Evolutionary conservation across 805 yeast genomes (phyloP).

Genomic region (Saccharomycopsis fermentans): DNA sequence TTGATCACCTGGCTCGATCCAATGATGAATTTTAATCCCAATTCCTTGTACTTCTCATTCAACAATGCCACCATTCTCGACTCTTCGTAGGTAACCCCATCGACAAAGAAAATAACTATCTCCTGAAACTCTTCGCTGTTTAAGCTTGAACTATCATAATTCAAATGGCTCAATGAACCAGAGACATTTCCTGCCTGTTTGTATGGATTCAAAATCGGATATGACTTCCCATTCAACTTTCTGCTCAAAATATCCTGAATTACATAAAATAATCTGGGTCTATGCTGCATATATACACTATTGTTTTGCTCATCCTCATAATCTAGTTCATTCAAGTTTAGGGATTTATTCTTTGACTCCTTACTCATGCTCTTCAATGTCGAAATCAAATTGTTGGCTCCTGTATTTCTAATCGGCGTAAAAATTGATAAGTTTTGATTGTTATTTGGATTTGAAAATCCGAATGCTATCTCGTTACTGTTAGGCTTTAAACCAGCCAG

Average conservation of each 20-base stretch:
- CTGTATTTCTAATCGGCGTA: slow-evolving; percentile 9
- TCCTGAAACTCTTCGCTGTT: slow-evolving; percentile 42
- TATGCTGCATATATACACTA: slow-evolving; percentile 85
- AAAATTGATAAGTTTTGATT: slow-evolving; percentile 10
- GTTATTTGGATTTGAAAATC: slow-evolving; percentile 3
- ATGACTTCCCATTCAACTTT: slow-evolving; percentile 29
- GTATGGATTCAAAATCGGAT: slow-evolving; percentile 35
- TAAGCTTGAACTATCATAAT: slow-evolving; percentile 14
- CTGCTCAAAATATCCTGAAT: slow-evolving; percentile 33
- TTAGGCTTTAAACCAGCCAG: not conserved
- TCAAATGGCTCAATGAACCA: slow-evolving; percentile 7
- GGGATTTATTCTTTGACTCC: slow-evolving; percentile 19
- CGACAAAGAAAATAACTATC: slow-evolving; percentile 62
- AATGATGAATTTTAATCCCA: slow-evolving; percentile 53
- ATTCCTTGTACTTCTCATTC: slow-evolving; percentile 33
- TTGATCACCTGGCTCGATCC: slow-evolving; percentile 67
- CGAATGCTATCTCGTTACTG: not conserved
- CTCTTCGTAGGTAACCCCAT: slow-evolving; percentile 91
- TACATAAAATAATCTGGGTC: slow-evolving; percentile 54
- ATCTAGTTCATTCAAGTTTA: slow-evolving; percentile 6
- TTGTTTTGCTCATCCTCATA: slow-evolving; percentile 34
- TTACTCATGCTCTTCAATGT: slow-evolving; percentile 9
- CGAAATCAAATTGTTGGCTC: slow-evolving; percentile 8
- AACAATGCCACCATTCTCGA: slow-evolving; percentile 72
- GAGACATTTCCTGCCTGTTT: slow-evolving; percentile 25